Evolutionary conservation across 305 asterid genomes (phyloP).

Genomic region (Fraxinus sp.): DNA sequence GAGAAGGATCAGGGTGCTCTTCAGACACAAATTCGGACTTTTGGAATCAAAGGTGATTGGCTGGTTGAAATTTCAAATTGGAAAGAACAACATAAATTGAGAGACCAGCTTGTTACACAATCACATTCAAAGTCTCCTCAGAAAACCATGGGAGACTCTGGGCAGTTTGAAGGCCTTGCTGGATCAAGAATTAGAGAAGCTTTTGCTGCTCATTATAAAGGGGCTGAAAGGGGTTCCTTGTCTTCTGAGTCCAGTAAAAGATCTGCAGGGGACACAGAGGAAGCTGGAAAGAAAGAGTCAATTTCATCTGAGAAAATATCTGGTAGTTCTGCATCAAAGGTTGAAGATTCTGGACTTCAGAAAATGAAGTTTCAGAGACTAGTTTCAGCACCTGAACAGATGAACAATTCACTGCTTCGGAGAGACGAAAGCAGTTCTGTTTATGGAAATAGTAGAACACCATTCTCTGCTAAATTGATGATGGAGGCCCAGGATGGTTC

Average conservation of each 20-base stretch:
- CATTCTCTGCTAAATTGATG: constrained; percentile 37
- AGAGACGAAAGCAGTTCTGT: constrained; percentile 33
- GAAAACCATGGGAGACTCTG: constrained; percentile 40
- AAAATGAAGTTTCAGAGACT: constrained; percentile 44
- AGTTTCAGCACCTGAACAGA: constrained; percentile 45
- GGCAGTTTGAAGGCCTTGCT: constrained; percentile 44
- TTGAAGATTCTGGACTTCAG: constrained; percentile 54
- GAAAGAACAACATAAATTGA: constrained; percentile 38
- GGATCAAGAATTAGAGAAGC: constrained; percentile 57
- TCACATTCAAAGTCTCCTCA: constrained; percentile 34
- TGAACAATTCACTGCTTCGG: constrained; percentile 44
- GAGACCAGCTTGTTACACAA: constrained; percentile 35
- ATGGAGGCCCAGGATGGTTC: constrained; percentile 46
- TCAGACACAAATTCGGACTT: constrained; percentile 30
- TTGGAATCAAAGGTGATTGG: constrained; percentile 35
- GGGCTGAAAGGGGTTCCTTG: constrained; percentile 40
- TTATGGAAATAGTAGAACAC: constrained; percentile 32
- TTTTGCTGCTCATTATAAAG: constrained; percentile 47
- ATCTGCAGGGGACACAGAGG: constrained; percentile 40
- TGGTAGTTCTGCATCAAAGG: constrained; percentile 36
- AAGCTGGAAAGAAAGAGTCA: constrained; percentile 38
- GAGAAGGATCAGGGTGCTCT: constrained; percentile 39
- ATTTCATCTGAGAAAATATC: constrained; percentile 36
- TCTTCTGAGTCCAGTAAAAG: constrained; percentile 47
- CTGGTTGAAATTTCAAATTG: constrained; percentile 35